phyloP scores from a whole-genome alignment of 495 filamentous ascomycete genomes.

The Wilcoxina mikolae region DNA sequence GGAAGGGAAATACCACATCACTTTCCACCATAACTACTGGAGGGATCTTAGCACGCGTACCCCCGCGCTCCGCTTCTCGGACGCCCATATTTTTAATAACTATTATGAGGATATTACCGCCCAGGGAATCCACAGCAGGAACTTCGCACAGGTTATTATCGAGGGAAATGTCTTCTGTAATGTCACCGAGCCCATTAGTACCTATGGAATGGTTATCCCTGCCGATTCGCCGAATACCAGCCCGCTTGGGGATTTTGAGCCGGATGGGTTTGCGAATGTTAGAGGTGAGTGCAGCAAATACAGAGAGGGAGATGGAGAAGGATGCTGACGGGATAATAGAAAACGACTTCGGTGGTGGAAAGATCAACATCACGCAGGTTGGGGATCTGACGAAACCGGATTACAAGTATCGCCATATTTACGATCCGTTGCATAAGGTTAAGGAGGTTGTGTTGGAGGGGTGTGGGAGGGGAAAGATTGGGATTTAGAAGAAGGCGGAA shows the following conservation, averaged over 20 bases:
- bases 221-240: slow-evolving; percentile 31
- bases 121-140: slow-evolving; percentile 30
- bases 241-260: slow-evolving; percentile 31
- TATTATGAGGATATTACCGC: slow-evolving; percentile 29
- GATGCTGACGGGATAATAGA: slow-evolving; percentile 15
- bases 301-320: neutral
- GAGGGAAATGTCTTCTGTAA: slow-evolving; percentile 32
- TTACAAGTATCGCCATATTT: slow-evolving; percentile 29
- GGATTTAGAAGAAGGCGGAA: no score
- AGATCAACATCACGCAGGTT: slow-evolving; percentile 33
- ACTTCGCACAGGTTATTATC: slow-evolving; percentile 29
- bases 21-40: slow-evolving; percentile 34
- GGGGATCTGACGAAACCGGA: slow-evolving; percentile 32
- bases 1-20: slow-evolving; percentile 29
- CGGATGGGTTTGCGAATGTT: slow-evolving; percentile 34
- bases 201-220: slow-evolving; percentile 37
- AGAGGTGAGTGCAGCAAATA: slow-evolving; percentile 27
- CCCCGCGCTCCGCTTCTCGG: slow-evolving; percentile 29
- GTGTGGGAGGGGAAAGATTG: slow-evolving; percentile 34
- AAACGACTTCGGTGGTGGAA: slow-evolving; percentile 33
- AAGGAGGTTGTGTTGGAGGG: slow-evolving; percentile 29
- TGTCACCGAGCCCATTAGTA: slow-evolving; percentile 33
- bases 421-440: slow-evolving; percentile 29
- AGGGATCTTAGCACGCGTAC: slow-evolving; percentile 29
- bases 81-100: slow-evolving; percentile 31